Evolutionary conservation across 495 filamentous ascomycete genomes (phyloP).

Genomic region (Beverwykella pulmonaria): DNA sequence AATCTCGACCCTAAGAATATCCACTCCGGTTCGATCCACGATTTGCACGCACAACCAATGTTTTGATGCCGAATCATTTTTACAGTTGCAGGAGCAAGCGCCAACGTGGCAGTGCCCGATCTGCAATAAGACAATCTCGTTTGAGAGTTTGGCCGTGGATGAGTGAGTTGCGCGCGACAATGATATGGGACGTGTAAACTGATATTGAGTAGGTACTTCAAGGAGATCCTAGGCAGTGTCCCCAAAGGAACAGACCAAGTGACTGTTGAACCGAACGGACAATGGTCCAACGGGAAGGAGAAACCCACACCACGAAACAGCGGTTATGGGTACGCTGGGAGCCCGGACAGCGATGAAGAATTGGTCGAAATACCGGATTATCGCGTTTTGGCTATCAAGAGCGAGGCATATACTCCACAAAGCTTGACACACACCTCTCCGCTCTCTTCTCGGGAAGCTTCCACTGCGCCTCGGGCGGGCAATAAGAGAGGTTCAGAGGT

Average conservation of each 20-base stretch:
- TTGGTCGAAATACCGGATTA: slow-evolving; percentile 35
- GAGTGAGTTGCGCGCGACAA: slow-evolving; percentile 59
- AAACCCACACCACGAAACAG: slow-evolving; percentile 31
- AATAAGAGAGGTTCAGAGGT: slow-evolving; percentile 38
- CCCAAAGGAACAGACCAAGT: slow-evolving; percentile 74
- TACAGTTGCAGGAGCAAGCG: slow-evolving; percentile 92
- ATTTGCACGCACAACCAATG: slow-evolving; percentile 89
- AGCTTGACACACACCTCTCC: slow-evolving; percentile 31
- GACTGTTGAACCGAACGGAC: slow-evolving; percentile 82
- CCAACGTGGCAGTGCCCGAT: slow-evolving; percentile 94
- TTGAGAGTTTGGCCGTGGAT: slow-evolving; percentile 81
- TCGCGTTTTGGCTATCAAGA: slow-evolving; percentile 33
- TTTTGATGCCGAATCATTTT: slow-evolving; percentile 91
- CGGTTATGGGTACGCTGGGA: background rate
- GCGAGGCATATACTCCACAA: slow-evolving; percentile 27
- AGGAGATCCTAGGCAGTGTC: slow-evolving; percentile 77
- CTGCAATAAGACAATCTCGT: slow-evolving; percentile 80
- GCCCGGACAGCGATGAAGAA: slow-evolving; percentile 32
- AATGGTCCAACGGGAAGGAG: slow-evolving; percentile 60
- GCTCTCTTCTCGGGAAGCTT: slow-evolving; percentile 35
- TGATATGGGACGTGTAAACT: background rate
- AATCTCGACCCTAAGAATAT: slow-evolving; percentile 78
- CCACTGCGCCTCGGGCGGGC: slow-evolving; percentile 28
- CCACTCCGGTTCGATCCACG: slow-evolving; percentile 75
- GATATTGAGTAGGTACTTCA: slow-evolving; percentile 69